phyloP scores from a whole-genome alignment of 1,284 basidiomycete genomes.

The Pascua guehoae region DNA sequence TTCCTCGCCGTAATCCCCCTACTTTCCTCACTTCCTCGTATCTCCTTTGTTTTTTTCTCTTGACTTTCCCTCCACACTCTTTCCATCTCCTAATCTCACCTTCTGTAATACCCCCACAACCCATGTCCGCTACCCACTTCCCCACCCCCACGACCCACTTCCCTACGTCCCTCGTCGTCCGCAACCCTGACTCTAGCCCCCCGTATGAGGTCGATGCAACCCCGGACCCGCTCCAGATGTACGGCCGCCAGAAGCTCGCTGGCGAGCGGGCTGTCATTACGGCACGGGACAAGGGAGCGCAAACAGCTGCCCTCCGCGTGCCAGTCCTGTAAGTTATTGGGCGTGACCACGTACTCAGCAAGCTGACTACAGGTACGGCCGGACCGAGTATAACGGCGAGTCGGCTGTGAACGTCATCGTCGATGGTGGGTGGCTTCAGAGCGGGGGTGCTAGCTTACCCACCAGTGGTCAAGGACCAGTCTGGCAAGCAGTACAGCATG shows the following conservation, averaged over 20 bases:
- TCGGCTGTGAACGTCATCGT: conserved; percentile 52
- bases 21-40: too few relatives aligned
- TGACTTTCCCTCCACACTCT: too few relatives aligned
- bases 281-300: conserved; percentile 30
- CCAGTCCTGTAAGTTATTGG: conserved; percentile 40
- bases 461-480: conserved; percentile 48
- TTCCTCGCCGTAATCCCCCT: too few relatives aligned
- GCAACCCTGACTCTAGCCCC: conserved; percentile 33
- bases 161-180: too few relatives aligned
- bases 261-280: conserved; percentile 40
- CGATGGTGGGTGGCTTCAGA: conserved; percentile 36
- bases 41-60: too few relatives aligned
- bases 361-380: conserved; percentile 47
- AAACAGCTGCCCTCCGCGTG: conserved; percentile 47
- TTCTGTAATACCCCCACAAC: too few relatives aligned
- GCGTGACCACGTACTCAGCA: conserved; percentile 1
- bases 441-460: neutral
- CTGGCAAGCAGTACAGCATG: conserved; percentile 51
- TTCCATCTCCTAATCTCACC: too few relatives aligned
- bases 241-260: conserved; percentile 48
- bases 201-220: conserved; percentile 51
- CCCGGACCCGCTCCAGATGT: conserved; percentile 53
- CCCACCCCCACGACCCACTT: too few relatives aligned
- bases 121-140: too few relatives aligned
- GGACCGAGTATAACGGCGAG: conserved; percentile 49